Evolutionary conservation across 768 basidiomycete species (phyloP).

Genomic region (Leccinum ochraceum): DNA sequence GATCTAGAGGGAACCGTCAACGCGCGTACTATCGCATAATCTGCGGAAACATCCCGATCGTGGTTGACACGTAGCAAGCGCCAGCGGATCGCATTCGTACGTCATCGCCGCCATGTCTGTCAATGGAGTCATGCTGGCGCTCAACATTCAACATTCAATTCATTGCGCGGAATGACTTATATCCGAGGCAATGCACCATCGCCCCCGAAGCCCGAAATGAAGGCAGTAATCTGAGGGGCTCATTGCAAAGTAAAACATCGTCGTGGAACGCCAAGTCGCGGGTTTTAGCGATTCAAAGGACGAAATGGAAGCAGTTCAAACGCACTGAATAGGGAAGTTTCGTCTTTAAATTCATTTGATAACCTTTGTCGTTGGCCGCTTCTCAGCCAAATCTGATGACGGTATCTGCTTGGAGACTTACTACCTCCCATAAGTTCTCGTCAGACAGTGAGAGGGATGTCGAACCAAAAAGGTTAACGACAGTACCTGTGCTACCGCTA

Average conservation of each 20-base stretch:
- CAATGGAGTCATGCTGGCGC: not conserved
- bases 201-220: not conserved
- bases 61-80: constrained; percentile 4
- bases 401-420: not conserved
- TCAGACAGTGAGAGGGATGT: not conserved
- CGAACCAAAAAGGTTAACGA: not conserved
- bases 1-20: not conserved
- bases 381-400: not conserved
- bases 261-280: not conserved
- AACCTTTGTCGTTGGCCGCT: not conserved
- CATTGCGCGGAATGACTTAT: not conserved
- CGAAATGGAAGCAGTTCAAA: not conserved
- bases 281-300: not conserved
- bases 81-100: not conserved
- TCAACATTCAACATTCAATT: not conserved
- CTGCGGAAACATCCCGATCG: constrained; percentile 2
- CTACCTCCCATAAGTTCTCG: not conserved
- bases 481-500: not conserved
- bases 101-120: constrained; percentile 6
- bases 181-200: constrained; percentile 1
- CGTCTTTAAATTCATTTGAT: not conserved
- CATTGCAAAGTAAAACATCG: constrained; percentile 8
- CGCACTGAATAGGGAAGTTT: not conserved
- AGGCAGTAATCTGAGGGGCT: not conserved
- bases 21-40: not conserved